Evolutionary conservation across 495 filamentous ascomycete genomes (phyloP), one percentile per base, ranked within the genome.

Genomic region (Penicillium cosmopolitanum): DNA sequence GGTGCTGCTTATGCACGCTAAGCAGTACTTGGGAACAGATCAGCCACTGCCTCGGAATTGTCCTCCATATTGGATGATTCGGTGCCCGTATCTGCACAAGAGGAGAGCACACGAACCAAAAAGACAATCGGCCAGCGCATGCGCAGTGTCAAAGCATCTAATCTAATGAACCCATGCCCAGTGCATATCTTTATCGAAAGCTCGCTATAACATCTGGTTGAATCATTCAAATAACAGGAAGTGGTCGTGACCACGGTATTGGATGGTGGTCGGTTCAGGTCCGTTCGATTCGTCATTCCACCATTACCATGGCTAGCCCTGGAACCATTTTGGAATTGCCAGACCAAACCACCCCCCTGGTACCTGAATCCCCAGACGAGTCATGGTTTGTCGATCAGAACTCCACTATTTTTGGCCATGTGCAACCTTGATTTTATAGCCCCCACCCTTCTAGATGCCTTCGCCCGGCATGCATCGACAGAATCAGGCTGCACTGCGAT

Each of bases 331-430:
- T 23, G 23, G 23, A 23, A 3, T 23, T 23, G 2, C 40, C 6
- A 43, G 2, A 43, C 3, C 2, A n/a, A 18, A 44, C 42, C 42
- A 44, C 16, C 6, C 8, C 16, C 15, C 16, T n/a, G n/a, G 42
- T 16, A 16, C 42, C 42, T 19, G 16, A 4, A 19, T 44, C n/a
- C 4, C n/a, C 42, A 19, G 42, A 13, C 15, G 5, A 1, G 42
- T 44, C 13, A 44, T 44, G 36, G 42, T 19, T 44, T 44, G 42
- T 44, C 42, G 42, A 44, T 44, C 42, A 44, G 16, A 44, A 44
- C 42, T 19, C 42, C 42, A 44, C 42, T 44, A 44, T 44, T 16
- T n/a, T 44, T 44, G 13, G 4, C 15, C 42, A 44, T 16, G 42
- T 9, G 42, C 8, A 44, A 44, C 16, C 16, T 44, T 44, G 42